phyloP scores from a whole-genome alignment of 2,329 filamentous ascomycete species.

The Colletotrichum sp. region DNA sequence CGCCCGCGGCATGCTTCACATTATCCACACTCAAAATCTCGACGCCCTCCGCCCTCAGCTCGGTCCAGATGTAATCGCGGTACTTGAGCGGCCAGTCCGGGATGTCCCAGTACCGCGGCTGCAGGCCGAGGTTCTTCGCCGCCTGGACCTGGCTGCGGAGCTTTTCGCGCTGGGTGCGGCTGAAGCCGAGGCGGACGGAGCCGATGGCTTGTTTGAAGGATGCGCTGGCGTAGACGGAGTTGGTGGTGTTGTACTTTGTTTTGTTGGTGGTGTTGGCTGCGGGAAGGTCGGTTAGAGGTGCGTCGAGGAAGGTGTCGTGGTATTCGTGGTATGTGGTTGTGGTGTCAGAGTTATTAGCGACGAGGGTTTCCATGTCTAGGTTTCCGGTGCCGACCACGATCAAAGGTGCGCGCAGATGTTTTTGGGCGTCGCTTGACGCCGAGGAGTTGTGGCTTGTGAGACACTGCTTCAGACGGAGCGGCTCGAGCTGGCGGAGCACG shows the following conservation, averaged over 20 bases:
- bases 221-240: slow-evolving; percentile 66
- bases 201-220: slow-evolving; percentile 62
- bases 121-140: slow-evolving; percentile 58
- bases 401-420: not conserved
- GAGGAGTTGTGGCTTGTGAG: not conserved
- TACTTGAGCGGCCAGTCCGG: slow-evolving; percentile 60
- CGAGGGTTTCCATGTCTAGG: not conserved
- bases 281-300: not conserved
- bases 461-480: not conserved
- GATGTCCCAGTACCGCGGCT: slow-evolving; percentile 64
- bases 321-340: not conserved
- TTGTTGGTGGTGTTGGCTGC: not conserved
- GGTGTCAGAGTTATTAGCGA: not conserved
- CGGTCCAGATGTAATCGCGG: slow-evolving; percentile 61
- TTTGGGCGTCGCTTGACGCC: rapidly evolving
- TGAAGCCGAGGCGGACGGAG: slow-evolving; percentile 50
- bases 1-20: not conserved
- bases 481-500: not conserved
- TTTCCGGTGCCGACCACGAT: not conserved
- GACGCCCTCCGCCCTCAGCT: slow-evolving; percentile 58
- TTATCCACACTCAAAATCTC: slow-evolving; percentile 65
- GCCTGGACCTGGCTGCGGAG: slow-evolving; percentile 49
- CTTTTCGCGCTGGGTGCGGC: slow-evolving; percentile 43
- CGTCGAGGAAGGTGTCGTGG: not conserved
- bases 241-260: not conserved